Percentiles rank a stretch among this genome's conserved stretches.
These are phyloP conservation scores for Spiromastix sp. DNA, from an alignment of 2,329 filamentous ascomycete species.

Conservation along the genomic window DNA sequence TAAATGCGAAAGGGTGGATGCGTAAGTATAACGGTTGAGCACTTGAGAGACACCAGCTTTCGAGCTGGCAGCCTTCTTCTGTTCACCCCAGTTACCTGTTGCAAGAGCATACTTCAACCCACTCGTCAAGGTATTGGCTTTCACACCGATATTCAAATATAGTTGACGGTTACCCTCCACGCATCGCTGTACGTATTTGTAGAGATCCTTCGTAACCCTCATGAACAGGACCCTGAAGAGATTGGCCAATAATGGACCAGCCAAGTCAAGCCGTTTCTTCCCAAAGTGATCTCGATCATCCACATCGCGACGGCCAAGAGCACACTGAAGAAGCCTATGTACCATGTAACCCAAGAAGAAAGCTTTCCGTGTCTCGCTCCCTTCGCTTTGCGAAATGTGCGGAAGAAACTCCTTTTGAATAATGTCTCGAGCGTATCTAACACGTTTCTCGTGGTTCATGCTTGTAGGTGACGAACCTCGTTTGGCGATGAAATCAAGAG, in stretches of 20 bases:
- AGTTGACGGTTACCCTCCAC: slow-evolving; percentile 85
- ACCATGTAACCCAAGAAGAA: slow-evolving; percentile 99
- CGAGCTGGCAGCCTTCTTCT: slow-evolving; percentile 92
- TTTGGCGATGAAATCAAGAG: slow-evolving; percentile 90
- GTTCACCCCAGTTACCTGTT: slow-evolving; percentile 98
- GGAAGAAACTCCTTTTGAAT: slow-evolving; percentile 94
- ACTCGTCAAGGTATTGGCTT: slow-evolving; percentile 81
- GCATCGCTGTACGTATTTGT: slow-evolving; percentile 81
- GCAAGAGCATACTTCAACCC: slow-evolving; percentile 94
- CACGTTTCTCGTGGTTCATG: slow-evolving; percentile 73
- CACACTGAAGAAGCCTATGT: slow-evolving; percentile 86
- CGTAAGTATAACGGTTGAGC: slow-evolving; percentile 93
- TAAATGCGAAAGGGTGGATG: slow-evolving; percentile 92
- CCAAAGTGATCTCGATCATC: slow-evolving; percentile 98
- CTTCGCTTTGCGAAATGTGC: slow-evolving; percentile 90
- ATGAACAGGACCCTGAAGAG: slow-evolving; percentile 88
- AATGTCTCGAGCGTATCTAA: slow-evolving; percentile 85
- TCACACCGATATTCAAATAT: slow-evolving; percentile 82
- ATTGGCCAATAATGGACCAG: slow-evolving; percentile 88
- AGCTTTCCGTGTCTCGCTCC: slow-evolving; percentile 89
- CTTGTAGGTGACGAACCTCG: slow-evolving; percentile 64
- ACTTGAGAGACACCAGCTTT: slow-evolving; percentile 98
- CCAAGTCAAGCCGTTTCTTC: slow-evolving; percentile 94
- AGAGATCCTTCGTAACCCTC: slow-evolving; percentile 82
- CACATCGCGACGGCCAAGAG: slow-evolving; percentile 81